These are phyloP conservation scores for Lizonia empirigonia DNA, from an alignment of 2,329 filamentous ascomycete genomes.

Conservation along the genomic window DNA sequence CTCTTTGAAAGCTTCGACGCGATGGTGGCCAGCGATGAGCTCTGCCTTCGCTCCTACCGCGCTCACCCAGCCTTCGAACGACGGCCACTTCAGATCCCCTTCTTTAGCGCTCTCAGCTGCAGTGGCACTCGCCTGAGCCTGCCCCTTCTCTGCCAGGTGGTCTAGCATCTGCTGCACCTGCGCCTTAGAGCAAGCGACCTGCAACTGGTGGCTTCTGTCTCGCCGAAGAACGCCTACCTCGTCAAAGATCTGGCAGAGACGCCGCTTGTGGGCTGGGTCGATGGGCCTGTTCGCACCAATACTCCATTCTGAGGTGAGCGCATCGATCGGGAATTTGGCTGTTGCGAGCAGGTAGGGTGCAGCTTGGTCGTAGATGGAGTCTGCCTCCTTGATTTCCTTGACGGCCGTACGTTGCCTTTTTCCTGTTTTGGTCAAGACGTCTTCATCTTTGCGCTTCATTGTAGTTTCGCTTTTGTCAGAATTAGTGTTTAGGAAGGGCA, in stretches of 20 bases:
- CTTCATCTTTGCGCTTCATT: background rate
- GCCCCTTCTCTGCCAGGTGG: slow-evolving; percentile 7
- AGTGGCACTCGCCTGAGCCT: slow-evolving; percentile 3
- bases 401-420: slow-evolving; percentile 4
- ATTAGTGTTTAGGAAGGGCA: too few relatives aligned
- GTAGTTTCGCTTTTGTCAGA: background rate
- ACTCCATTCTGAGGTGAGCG: slow-evolving; percentile 6
- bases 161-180: slow-evolving; percentile 13
- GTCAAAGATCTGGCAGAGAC: slow-evolving; percentile 6
- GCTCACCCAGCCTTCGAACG: slow-evolving; percentile 1
- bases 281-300: slow-evolving; percentile 6
- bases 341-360: slow-evolving; percentile 2
- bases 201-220: slow-evolving; percentile 1
- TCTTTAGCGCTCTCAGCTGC: slow-evolving; percentile 9
- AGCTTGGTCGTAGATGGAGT: slow-evolving; percentile 6
- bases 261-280: slow-evolving; percentile 3
- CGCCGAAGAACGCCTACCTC: slow-evolving; percentile 4
- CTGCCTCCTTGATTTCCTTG: slow-evolving; percentile 1
- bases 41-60: slow-evolving; percentile 1
- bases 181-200: slow-evolving; percentile 2
- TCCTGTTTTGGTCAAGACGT: background rate
- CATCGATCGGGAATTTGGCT: slow-evolving; percentile 2
- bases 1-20: slow-evolving; percentile 6
- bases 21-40: slow-evolving; percentile 5
- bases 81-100: slow-evolving; percentile 2